These are phyloP conservation scores for Fusarium clavum DNA, from an alignment of 2,329 filamentous ascomycete genomes.

Conservation along the genomic window DNA sequence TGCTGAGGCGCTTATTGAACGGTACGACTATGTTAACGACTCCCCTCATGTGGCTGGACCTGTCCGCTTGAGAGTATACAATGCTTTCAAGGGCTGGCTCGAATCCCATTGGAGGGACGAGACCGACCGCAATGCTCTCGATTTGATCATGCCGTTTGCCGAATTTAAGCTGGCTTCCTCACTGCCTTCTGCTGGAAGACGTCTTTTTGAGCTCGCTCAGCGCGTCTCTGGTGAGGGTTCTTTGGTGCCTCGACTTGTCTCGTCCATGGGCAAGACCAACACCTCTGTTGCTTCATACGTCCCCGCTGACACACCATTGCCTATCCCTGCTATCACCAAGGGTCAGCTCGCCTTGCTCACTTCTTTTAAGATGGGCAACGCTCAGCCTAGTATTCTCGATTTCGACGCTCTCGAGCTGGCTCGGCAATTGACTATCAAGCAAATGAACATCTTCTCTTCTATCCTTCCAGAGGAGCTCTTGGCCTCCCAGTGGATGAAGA, in stretches of 20 bases:
- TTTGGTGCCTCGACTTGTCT: conserved; percentile 84
- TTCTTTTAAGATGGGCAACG: conserved; percentile 79
- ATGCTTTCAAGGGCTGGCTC: conserved; percentile 96
- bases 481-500: conserved; percentile 94
- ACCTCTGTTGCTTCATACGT: conserved; percentile 78
- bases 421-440: conserved; percentile 90
- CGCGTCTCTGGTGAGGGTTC: conserved; percentile 81
- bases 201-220: conserved; percentile 81
- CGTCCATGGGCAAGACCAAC: conserved; percentile 88
- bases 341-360: conserved; percentile 79
- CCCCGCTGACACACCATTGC: conserved; percentile 77
- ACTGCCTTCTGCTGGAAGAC: conserved; percentile 81
- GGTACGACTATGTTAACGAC: conserved; percentile 91
- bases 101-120: conserved; percentile 94
- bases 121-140: conserved; percentile 80
- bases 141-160: conserved; percentile 83
- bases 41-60: conserved; percentile 79
- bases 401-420: conserved; percentile 93
- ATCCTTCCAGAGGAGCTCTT: conserved; percentile 94
- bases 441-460: conserved; percentile 89
- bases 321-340: conserved; percentile 76
- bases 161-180: conserved; percentile 74
- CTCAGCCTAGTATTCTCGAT: conserved; percentile 80
- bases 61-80: conserved; percentile 91
- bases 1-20: conserved; percentile 84